A percentile compares a stretch with the other conserved stretches of the same genome.
Evolutionary conservation across 192 early-diverging fungal species (phyloP).

Genomic region (Backusella australiensis): DNA sequence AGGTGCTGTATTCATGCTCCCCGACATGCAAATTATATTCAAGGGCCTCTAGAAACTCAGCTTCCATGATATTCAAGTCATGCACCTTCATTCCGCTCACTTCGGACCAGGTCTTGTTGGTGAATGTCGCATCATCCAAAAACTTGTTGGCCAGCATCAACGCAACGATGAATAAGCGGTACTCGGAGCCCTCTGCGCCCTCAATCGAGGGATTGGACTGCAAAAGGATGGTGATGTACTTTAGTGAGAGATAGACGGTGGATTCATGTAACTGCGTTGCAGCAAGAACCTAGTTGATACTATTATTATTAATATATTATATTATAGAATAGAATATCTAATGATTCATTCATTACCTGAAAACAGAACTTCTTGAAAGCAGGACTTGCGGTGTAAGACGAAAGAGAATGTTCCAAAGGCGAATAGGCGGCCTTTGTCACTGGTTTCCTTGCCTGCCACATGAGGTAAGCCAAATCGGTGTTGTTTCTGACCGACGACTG

Average conservation of each 20-base stretch:
- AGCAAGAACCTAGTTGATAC: constrained; percentile 30
- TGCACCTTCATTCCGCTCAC: constrained; percentile 78
- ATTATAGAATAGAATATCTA: too few relatives aligned
- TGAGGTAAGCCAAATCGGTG: constrained; percentile 4
- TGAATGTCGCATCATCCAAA: constrained; percentile 85
- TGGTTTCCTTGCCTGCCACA: constrained; percentile 16
- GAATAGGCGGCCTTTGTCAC: background rate
- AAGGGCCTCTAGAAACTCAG: constrained; percentile 76
- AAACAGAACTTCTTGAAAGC: constrained; percentile 41
- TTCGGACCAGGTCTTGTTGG: constrained; percentile 87
- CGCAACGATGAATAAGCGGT: constrained; percentile 52
- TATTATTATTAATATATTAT: background rate
- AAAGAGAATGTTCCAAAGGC: constrained; percentile 12
- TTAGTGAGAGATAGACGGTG: constrained; percentile 46
- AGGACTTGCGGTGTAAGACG: constrained; percentile 24
- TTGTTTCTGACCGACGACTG: background rate
- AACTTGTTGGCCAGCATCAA: constrained; percentile 77
- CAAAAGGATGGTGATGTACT: constrained; percentile 49
- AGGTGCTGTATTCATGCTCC: constrained; percentile 61
- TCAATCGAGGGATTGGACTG: constrained; percentile 37
- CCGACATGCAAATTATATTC: constrained; percentile 72
- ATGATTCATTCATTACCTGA: constrained; percentile 16
- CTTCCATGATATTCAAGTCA: constrained; percentile 83
- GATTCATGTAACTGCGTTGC: constrained; percentile 51
- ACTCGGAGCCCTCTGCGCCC: constrained; percentile 55